Evolutionary conservation across 2,329 filamentous ascomycete genomes (phyloP).

Genomic region (Aspergillus aculeatinus): DNA sequence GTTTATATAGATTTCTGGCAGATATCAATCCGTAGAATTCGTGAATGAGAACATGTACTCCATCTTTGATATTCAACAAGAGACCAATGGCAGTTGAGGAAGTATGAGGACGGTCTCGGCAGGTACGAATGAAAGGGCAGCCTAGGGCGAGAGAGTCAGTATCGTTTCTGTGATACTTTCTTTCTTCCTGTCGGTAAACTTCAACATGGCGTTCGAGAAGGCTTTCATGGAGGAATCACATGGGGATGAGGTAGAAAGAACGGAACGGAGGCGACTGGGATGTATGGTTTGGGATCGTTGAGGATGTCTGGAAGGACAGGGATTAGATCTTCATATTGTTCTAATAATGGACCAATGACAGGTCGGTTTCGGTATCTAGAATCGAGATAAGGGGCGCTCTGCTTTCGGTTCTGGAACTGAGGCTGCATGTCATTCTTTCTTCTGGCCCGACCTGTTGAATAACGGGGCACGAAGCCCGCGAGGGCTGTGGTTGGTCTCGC

Average conservation of each 20-base stretch:
- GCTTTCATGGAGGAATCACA: neutral
- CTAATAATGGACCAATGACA: neutral
- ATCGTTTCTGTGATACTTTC: neutral
- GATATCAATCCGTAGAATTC: neutral
- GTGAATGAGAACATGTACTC: neutral
- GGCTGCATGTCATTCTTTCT: neutral
- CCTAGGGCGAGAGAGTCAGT: neutral
- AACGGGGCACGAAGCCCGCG: neutral
- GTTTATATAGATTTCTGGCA: neutral
- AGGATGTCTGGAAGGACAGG: neutral
- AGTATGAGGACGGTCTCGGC: neutral
- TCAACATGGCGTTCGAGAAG: neutral
- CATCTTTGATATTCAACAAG: neutral
- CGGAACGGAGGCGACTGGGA: neutral
- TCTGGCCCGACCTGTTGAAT: neutral
- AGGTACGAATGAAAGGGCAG: neutral
- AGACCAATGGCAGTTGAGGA: neutral
- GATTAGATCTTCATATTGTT: constrained; percentile 13
- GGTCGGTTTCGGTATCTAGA: neutral
- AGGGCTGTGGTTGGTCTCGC: neutral
- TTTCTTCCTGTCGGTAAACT: neutral
- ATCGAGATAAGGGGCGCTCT: neutral
- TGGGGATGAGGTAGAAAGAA: neutral
- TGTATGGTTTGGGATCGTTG: neutral
- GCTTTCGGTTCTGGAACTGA: neutral